Percentiles rank a stretch among this genome's conserved stretches.
phyloP scores from a whole-genome alignment of 2,329 filamentous ascomycete genomes.

The Teratosphaeria nubilosa region DNA sequence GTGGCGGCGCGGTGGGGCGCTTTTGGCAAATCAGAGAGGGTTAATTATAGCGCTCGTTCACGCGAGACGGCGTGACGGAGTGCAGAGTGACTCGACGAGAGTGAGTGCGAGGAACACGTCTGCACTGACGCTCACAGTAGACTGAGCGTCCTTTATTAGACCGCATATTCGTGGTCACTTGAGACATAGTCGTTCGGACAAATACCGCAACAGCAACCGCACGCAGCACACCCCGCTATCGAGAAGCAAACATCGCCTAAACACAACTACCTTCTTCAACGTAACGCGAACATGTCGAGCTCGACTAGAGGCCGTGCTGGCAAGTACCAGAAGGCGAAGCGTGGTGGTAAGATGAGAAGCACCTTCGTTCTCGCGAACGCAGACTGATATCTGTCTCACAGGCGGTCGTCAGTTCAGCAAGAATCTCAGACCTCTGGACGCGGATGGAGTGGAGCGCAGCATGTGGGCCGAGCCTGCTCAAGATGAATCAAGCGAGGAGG shows the following conservation, averaged over 20 bases:
- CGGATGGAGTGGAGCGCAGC: slow-evolving; percentile 76
- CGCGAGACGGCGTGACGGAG: background rate
- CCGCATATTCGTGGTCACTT: background rate
- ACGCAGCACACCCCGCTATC: background rate
- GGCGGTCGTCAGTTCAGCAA: slow-evolving; percentile 94
- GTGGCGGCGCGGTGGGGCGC: background rate
- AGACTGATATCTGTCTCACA: slow-evolving; percentile 27
- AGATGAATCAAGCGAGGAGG: slow-evolving; percentile 30
- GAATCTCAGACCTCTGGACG: slow-evolving; percentile 77
- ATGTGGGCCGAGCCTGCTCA: slow-evolving; percentile 64
- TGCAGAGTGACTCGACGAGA: background rate
- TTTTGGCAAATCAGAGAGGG: background rate
- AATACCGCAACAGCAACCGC: background rate
- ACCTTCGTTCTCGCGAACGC: slow-evolving; percentile 10
- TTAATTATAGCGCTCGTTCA: background rate
- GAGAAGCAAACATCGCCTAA: background rate
- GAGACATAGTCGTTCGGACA: background rate
- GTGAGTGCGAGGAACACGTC: background rate
- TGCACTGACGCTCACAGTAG: background rate
- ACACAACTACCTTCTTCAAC: background rate
- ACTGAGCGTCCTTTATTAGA: background rate
- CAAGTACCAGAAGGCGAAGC: slow-evolving; percentile 88
- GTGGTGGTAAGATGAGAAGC: slow-evolving; percentile 59
- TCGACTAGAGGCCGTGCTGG: slow-evolving; percentile 65
- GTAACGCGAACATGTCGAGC: slow-evolving; percentile 30